Conservation (phyloP, 495 filamentous ascomycete genomes). For the Penicillium robsamsonii region DNA sequence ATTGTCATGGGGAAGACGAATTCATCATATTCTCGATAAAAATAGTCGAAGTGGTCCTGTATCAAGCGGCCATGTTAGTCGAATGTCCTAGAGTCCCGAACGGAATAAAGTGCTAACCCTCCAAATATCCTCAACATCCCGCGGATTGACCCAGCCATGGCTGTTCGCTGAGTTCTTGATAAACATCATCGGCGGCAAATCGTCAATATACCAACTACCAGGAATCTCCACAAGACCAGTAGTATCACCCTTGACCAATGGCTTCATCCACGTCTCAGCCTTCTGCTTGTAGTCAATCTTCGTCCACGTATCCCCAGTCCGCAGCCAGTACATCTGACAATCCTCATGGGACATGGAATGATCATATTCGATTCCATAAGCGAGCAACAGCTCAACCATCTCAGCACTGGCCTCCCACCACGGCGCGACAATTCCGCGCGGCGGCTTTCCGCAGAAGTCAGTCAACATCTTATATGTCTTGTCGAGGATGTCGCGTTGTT, state of each 20-base stretch:
- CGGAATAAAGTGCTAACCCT: neutral
- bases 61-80: no score
- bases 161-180: constrained; percentile 58
- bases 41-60: constrained; percentile 66
- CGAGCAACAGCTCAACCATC: constrained; percentile 61
- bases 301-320: constrained; percentile 58
- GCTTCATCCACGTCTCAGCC: constrained; percentile 65
- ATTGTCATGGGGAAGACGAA: constrained; percentile 71
- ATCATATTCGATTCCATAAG: constrained; percentile 68
- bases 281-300: constrained; percentile 58
- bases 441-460: constrained; percentile 72
- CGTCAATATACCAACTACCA: constrained; percentile 66
- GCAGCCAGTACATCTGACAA: constrained; percentile 61
- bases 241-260: constrained; percentile 35
- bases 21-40: constrained; percentile 67
- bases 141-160: constrained; percentile 58
- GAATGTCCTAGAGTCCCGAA: neutral
- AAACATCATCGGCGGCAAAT: constrained; percentile 60
- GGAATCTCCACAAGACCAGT: constrained; percentile 64
- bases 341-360: constrained; percentile 67
- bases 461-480: constrained; percentile 73
- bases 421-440: constrained; percentile 63
- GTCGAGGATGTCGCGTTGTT: constrained; percentile 71
- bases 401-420: constrained; percentile 64
- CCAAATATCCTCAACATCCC: constrained; percentile 57